Percentiles rank a stretch among this genome's conserved stretches.
phyloP scores from a whole-genome alignment of 148 eudicot species.

The Camellia lanceoleosa region DNA sequence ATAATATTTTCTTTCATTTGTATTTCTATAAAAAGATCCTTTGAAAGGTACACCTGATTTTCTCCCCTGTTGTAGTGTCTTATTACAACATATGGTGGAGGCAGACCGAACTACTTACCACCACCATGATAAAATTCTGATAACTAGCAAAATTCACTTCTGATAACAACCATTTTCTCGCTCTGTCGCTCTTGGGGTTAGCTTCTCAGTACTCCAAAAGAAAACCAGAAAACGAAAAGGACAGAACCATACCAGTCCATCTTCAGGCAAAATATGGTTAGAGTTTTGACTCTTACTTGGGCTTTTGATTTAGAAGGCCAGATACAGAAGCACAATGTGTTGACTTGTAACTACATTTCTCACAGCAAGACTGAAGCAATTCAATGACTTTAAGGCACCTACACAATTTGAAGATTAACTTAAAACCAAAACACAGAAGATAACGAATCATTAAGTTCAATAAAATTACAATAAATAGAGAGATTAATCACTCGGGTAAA shows the following conservation, averaged over 20 bases:
- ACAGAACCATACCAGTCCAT: neutral
- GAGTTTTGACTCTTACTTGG: conserved; percentile 12
- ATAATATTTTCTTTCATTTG: neutral
- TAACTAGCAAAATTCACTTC: neutral
- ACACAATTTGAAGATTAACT: conserved; percentile 2
- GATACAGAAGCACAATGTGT: conserved; percentile 88
- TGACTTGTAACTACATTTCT: conserved; percentile 59
- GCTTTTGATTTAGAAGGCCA: conserved; percentile 66
- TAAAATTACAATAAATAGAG: neutral
- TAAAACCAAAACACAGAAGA: neutral
- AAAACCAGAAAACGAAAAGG: neutral
- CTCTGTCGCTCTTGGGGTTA: neutral
- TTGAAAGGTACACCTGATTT: neutral
- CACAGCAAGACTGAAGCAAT: conserved; percentile 59
- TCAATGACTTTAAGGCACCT: conserved; percentile 49
- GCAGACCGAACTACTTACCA: neutral
- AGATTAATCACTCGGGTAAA: neutral
- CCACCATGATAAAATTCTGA: neutral
- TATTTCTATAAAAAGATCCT: neutral
- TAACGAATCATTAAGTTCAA: neutral
- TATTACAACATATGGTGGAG: neutral
- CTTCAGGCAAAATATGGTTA: neutral
- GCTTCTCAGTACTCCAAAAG: neutral
- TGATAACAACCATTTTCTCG: neutral
- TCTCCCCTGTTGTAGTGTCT: neutral